Percentiles rank a stretch among this genome's conserved stretches.
Evolutionary conservation across 495 filamentous ascomycete genomes (phyloP).

Genomic region (Xylaria castorea): DNA sequence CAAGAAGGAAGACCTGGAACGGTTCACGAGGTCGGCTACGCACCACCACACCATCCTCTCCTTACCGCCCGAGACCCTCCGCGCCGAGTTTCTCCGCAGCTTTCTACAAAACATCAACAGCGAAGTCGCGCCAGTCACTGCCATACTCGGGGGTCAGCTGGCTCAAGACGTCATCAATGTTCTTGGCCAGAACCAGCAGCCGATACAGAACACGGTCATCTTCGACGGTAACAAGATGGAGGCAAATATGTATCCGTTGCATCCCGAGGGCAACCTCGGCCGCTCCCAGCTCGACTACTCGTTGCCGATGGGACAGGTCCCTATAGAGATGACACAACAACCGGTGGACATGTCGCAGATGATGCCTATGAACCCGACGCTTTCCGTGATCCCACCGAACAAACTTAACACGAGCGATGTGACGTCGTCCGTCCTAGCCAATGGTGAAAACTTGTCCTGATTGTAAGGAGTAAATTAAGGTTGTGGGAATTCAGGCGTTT

Average conservation of each 20-base stretch:
- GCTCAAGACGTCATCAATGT: constrained; percentile 98
- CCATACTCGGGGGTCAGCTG: constrained; percentile 86
- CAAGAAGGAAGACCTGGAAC: constrained; percentile 59
- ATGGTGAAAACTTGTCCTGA: neutral
- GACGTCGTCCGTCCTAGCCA: neutral
- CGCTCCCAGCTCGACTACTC: constrained; percentile 42
- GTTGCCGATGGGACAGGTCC: constrained; percentile 29
- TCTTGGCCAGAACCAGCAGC: constrained; percentile 85
- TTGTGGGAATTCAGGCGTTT: neutral
- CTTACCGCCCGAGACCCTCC: constrained; percentile 76
- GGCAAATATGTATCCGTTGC: constrained; percentile 80
- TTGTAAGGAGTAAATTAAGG: neutral
- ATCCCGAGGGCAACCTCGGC: constrained; percentile 65
- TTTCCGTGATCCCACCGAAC: neutral
- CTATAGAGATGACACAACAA: constrained; percentile 22
- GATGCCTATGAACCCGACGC: neutral
- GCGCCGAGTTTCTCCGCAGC: constrained; percentile 76
- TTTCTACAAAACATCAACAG: constrained; percentile 82
- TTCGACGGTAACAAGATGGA: constrained; percentile 85
- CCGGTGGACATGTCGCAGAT: constrained; percentile 21
- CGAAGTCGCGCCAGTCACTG: constrained; percentile 86
- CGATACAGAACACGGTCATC: constrained; percentile 90
- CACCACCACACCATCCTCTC: constrained; percentile 77
- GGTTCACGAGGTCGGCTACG: constrained; percentile 78
- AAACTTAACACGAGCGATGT: neutral